Evolutionary conservation across 495 filamentous ascomycete genomes (phyloP).

Genomic region (Podospora pseudocomata): DNA sequence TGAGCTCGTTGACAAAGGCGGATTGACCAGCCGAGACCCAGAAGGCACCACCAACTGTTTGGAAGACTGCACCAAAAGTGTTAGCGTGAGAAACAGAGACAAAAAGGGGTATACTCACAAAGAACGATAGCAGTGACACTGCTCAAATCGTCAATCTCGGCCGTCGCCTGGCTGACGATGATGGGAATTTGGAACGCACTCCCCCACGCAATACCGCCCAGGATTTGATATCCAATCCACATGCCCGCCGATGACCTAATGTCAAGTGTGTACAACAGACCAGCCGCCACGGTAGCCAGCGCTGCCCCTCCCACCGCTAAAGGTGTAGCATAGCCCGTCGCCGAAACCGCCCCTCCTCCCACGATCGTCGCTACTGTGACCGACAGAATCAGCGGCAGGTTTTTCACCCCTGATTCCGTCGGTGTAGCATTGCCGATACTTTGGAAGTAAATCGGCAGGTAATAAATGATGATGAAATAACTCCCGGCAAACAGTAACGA

Average conservation of each 20-base stretch:
- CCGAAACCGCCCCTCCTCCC: slow-evolving; percentile 46
- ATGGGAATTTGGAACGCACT: slow-evolving; percentile 49
- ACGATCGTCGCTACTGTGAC: slow-evolving; percentile 47
- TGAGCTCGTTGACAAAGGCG: slow-evolving; percentile 48
- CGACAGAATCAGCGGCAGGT: slow-evolving; percentile 50
- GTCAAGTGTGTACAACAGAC: slow-evolving; percentile 49
- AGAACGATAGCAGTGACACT: slow-evolving; percentile 45
- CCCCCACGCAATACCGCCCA: slow-evolving; percentile 53
- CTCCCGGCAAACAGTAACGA: slow-evolving; percentile 42
- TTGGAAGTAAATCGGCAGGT: slow-evolving; percentile 64
- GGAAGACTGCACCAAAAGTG: slow-evolving; percentile 38
- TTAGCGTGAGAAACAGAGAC: not conserved
- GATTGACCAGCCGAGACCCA: slow-evolving; percentile 46
- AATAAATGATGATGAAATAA: slow-evolving; percentile 53
- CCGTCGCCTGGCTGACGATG: slow-evolving; percentile 53
- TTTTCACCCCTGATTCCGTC: slow-evolving; percentile 48
- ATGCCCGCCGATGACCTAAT: slow-evolving; percentile 40
- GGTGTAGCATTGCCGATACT: slow-evolving; percentile 44
- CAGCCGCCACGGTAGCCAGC: slow-evolving; percentile 53
- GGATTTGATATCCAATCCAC: slow-evolving; percentile 60
- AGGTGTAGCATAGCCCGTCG: slow-evolving; percentile 50
- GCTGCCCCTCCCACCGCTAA: slow-evolving; percentile 48
- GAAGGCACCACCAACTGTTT: slow-evolving; percentile 48
- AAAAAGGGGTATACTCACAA: slow-evolving; percentile 33
- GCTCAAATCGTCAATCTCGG: slow-evolving; percentile 36